Base-by-base conservation (phyloP, 345 rosid genomes). In the Abelmoschus esculentus region DNA sequence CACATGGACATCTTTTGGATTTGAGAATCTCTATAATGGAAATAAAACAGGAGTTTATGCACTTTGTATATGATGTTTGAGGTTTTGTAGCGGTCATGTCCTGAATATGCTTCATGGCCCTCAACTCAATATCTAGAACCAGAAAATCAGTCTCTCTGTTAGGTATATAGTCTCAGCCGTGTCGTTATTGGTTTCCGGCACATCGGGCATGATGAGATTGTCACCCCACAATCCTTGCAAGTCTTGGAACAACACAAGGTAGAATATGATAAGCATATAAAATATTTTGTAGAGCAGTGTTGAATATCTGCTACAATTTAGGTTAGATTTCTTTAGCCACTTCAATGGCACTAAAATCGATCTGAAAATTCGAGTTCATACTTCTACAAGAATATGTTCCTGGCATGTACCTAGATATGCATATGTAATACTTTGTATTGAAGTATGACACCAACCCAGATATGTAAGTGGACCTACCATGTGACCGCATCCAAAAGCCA, bases 401-500 rank as follows among this genome's bases (percentile, higher is more conserved):
- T 2, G 44, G 44, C 11, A 10, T 40, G 11, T 40, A 7, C 44
- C 44, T 40, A 40, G 44, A 40, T 12, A 42, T n/a, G 26, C 1
- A 22, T 22, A 22, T 22, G 1, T 22, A 22, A 6, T 31, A 31
- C 32, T 31, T 31, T 31, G 32, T 31, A 31, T 31, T 31, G 32
- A 31, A 31, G 32, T 31, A 31, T 31, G 32, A 31, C 32, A 31
- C 4, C 32, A 31, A 31, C 32, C 32, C 3, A 31, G 32, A 31
- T 31, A 31, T 31, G 32, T 31, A 70, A 66, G 67, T 73, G 75
- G 67, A 80, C 96, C 72, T 73, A 95, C 99, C 71, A 59, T 61
- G 77, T 95, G 99, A 66, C 99, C 99, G 63, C 99, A 95, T 75
- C 93, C 88, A 75, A 95, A 95, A 65, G 99, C 99, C 97, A 95